Conservation (phyloP, 140 eudicot species). For the Anethum foeniculum region DNA sequence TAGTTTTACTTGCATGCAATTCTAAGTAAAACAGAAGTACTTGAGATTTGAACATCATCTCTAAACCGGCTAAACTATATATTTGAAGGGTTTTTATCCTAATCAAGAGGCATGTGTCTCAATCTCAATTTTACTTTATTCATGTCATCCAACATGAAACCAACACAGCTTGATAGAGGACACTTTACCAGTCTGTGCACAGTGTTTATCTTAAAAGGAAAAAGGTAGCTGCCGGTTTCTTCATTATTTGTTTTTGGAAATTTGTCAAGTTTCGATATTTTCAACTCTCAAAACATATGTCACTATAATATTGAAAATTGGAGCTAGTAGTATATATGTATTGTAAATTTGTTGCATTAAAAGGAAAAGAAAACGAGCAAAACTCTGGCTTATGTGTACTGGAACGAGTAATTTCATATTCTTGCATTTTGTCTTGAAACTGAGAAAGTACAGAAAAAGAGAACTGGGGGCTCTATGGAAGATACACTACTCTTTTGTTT, state of each 20-base stretch:
- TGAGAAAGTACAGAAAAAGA: not conserved
- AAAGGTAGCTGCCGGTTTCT: not conserved
- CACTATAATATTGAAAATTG: too few relatives aligned
- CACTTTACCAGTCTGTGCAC: too few relatives aligned
- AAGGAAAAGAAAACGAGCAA: too few relatives aligned
- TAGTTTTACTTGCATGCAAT: too few relatives aligned
- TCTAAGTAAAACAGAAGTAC: too few relatives aligned
- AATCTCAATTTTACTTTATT: not conserved
- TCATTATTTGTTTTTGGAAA: not conserved
- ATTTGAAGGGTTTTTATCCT: not conserved
- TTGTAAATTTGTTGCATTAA: too few relatives aligned
- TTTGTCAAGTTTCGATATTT: too few relatives aligned
- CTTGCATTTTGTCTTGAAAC: not conserved
- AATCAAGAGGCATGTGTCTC: not conserved
- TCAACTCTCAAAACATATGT: too few relatives aligned
- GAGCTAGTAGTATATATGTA: too few relatives aligned
- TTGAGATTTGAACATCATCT: too few relatives aligned
- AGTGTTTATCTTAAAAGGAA: too few relatives aligned
- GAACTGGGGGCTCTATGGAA: not conserved
- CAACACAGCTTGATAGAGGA: not conserved
- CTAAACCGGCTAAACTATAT: not conserved
- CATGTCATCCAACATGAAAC: not conserved
- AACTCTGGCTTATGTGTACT: not conserved
- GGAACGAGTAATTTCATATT: not conserved
- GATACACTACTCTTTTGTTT: not conserved